Percentiles rank a stretch among this genome's conserved stretches.
These are phyloP conservation scores for Cudoniella acicularis DNA, from an alignment of 495 filamentous ascomycete species.

Conservation along the genomic window DNA sequence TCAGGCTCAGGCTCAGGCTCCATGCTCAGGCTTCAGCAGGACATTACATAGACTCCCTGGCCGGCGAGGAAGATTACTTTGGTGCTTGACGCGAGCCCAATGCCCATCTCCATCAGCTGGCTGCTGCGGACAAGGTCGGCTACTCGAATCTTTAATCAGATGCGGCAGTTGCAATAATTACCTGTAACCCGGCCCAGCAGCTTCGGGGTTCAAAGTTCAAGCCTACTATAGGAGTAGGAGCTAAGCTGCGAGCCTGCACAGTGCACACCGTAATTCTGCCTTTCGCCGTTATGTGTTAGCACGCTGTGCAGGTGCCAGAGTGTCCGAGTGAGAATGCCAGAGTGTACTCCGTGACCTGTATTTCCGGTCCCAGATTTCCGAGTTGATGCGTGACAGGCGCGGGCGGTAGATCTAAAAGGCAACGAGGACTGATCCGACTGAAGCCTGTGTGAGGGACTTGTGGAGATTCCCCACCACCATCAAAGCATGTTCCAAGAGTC, in stretches of 20 bases:
- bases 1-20: background rate
- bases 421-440: too few species aligned
- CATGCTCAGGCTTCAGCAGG: background rate
- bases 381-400: too few species aligned
- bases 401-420: too few species aligned
- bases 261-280: too few species aligned
- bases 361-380: background rate
- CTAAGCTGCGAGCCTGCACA: too few species aligned
- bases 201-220: too few species aligned
- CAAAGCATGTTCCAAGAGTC: conserved; percentile 7
- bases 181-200: too few species aligned
- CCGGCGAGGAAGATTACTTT: background rate
- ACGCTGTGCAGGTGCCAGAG: background rate
- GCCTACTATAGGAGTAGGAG: too few species aligned
- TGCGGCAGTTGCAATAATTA: background rate
- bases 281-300: background rate
- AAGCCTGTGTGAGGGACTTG: too few species aligned
- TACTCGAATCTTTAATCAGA: too few species aligned
- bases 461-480: conserved; percentile 6
- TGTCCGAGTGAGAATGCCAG: too few species aligned
- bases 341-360: background rate
- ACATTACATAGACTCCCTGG: background rate
- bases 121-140: too few species aligned
- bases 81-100: background rate
- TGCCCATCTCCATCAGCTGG: background rate